These are phyloP conservation scores for Tulasnella calospora DNA, from an alignment of 768 basidiomycete genomes.

Conservation along the genomic window DNA sequence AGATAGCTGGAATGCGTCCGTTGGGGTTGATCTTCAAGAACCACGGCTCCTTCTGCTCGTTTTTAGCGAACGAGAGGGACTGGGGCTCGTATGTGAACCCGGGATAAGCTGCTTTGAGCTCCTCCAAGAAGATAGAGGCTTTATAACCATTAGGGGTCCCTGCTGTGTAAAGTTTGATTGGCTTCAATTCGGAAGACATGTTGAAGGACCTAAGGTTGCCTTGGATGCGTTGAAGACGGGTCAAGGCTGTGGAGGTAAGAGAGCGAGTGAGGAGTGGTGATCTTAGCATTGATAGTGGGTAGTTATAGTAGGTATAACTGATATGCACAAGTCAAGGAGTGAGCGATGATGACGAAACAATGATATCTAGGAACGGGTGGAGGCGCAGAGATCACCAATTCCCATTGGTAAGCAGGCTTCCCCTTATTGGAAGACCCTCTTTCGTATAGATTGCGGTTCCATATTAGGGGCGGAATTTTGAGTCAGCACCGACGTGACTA, in stretches of 20 bases:
- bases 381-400: background rate
- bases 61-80: slow-evolving; percentile 52
- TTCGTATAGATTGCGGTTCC: background rate
- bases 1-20: slow-evolving; percentile 23
- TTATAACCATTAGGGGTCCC: slow-evolving; percentile 42
- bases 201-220: background rate
- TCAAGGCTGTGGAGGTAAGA: background rate
- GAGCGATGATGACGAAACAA: background rate
- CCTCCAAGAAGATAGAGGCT: slow-evolving; percentile 45
- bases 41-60: slow-evolving; percentile 63
- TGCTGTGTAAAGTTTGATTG: too few species aligned
- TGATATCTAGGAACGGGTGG: background rate
- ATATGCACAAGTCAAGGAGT: background rate
- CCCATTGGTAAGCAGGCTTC: background rate
- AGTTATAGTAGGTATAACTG: background rate
- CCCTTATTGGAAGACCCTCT: background rate
- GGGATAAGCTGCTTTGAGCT: slow-evolving; percentile 52
- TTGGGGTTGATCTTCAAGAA: slow-evolving; percentile 68
- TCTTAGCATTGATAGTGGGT: background rate
- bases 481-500: background rate
- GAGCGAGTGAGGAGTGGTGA: background rate
- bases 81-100: slow-evolving; percentile 38
- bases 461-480: background rate
- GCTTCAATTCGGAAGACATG: background rate
- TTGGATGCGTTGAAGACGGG: background rate